phyloP scores from a whole-genome alignment of 2,329 filamentous ascomycete species.

The Xylariaceae sp. region DNA sequence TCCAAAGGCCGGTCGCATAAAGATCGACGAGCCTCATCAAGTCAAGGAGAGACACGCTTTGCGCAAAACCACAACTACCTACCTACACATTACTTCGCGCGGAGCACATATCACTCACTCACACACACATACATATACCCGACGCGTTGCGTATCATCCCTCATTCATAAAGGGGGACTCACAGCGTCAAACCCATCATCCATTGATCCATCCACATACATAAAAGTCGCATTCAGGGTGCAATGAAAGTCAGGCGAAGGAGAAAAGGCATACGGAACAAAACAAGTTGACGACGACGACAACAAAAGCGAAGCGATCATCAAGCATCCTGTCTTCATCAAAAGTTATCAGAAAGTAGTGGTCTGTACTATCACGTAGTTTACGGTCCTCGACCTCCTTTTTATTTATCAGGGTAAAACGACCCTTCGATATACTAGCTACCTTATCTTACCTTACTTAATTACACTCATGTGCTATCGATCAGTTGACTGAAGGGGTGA shows the following conservation, averaged over 20 bases:
- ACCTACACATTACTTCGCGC: not conserved
- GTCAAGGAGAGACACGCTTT: not conserved
- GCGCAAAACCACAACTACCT: not conserved
- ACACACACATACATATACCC: not conserved
- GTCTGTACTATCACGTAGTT: too few relatives aligned
- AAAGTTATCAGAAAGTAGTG: not conserved
- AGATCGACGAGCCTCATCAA: not conserved
- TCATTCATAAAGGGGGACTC: not conserved
- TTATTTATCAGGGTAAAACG: too few relatives aligned
- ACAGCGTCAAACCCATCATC: not conserved
- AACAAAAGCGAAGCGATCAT: not conserved
- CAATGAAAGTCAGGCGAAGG: not conserved
- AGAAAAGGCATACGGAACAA: not conserved
- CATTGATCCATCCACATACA: not conserved
- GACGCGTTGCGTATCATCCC: not conserved
- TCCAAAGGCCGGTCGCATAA: not conserved
- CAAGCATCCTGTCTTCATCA: not conserved
- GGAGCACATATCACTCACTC: not conserved
- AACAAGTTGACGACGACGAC: not conserved
- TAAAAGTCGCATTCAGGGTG: not conserved
- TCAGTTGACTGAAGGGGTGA: too few relatives aligned
- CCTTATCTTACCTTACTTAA: too few relatives aligned
- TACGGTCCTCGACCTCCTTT: too few relatives aligned
- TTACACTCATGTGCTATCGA: too few relatives aligned
- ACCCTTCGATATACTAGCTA: too few relatives aligned